Conservation (phyloP, 495 filamentous ascomycete species). For the Xylaria longipes region DNA sequence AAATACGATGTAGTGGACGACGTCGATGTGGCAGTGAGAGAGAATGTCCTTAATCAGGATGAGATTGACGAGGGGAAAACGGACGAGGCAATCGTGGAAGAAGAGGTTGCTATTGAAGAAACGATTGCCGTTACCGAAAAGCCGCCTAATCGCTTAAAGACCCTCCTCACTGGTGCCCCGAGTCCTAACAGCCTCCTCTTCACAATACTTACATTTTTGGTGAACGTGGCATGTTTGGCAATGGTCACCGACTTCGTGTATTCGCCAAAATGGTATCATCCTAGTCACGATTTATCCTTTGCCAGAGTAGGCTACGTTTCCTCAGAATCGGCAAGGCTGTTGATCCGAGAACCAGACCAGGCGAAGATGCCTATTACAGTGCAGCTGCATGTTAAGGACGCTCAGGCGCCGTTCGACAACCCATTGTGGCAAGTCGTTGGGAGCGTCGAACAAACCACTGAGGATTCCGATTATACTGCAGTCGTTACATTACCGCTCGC, state of each 20-base stretch:
- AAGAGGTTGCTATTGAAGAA: slow-evolving; percentile 59
- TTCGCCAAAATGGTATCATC: slow-evolving; percentile 69
- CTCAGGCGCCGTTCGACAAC: slow-evolving; percentile 52
- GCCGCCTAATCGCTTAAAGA: slow-evolving; percentile 56
- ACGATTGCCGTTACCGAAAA: slow-evolving; percentile 53
- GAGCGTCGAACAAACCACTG: slow-evolving; percentile 65
- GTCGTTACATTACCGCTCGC: slow-evolving; percentile 64
- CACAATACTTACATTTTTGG: slow-evolving; percentile 66
- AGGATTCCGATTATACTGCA: slow-evolving; percentile 82
- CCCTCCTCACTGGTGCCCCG: slow-evolving; percentile 78
- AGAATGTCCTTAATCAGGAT: slow-evolving; percentile 49
- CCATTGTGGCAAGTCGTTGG: slow-evolving; percentile 71
- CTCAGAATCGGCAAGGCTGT: slow-evolving; percentile 75
- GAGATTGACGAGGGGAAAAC: slow-evolving; percentile 38
- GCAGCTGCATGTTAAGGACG: slow-evolving; percentile 58
- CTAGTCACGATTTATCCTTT: slow-evolving; percentile 78
- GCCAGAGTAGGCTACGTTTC: slow-evolving; percentile 86
- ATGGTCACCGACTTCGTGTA: slow-evolving; percentile 78
- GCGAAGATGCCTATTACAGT: slow-evolving; percentile 76
- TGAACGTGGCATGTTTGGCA: slow-evolving; percentile 71
- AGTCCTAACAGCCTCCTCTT: slow-evolving; percentile 64
- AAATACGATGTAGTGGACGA: slow-evolving; percentile 67
- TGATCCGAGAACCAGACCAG: slow-evolving; percentile 82
- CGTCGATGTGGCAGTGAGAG: slow-evolving; percentile 64
- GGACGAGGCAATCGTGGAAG: slow-evolving; percentile 44